A percentile compares a stretch with the other conserved stretches of the same genome.
These are phyloP conservation scores for Xylariaceae sp. DNA, from an alignment of 2,329 filamentous ascomycete genomes.

Conservation along the genomic window DNA sequence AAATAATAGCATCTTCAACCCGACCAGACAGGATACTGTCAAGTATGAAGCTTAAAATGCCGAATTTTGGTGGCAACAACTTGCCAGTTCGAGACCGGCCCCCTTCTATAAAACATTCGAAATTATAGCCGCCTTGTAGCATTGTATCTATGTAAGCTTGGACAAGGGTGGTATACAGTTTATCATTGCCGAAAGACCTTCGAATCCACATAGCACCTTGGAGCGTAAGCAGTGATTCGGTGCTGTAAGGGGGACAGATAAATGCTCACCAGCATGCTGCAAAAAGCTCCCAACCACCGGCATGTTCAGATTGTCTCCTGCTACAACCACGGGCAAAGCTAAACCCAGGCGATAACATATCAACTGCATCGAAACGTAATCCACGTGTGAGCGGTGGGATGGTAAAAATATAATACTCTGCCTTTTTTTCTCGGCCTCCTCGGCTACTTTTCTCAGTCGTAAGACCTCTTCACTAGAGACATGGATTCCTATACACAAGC, in stretches of 20 bases:
- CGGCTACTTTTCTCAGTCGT: conserved; percentile 79
- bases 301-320: conserved; percentile 96
- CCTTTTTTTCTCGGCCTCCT: conserved; percentile 82
- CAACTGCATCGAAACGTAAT: conserved; percentile 92
- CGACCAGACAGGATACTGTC: conserved; percentile 88
- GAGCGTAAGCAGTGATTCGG: conserved; percentile 15
- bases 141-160: conserved; percentile 95
- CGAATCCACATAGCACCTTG: conserved; percentile 87
- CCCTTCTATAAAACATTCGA: conserved; percentile 98
- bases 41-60: conserved; percentile 88
- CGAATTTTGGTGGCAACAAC: conserved; percentile 91
- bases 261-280: conserved; percentile 76
- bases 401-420: conserved; percentile 96
- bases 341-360: conserved; percentile 95
- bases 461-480: conserved; percentile 94
- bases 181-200: conserved; percentile 88
- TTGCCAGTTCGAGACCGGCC: conserved; percentile 93
- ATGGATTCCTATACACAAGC: conserved; percentile 67
- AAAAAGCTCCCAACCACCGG: conserved; percentile 87
- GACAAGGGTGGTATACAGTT: conserved; percentile 88
- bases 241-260: background rate
- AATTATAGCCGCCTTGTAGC: conserved; percentile 87
- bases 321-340: conserved; percentile 87
- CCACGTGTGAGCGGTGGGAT: conserved; percentile 92
- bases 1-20: conserved; percentile 89